These are phyloP conservation scores for Phoma herbarum DNA, from an alignment of 2,329 filamentous ascomycete species.

Conservation along the genomic window DNA sequence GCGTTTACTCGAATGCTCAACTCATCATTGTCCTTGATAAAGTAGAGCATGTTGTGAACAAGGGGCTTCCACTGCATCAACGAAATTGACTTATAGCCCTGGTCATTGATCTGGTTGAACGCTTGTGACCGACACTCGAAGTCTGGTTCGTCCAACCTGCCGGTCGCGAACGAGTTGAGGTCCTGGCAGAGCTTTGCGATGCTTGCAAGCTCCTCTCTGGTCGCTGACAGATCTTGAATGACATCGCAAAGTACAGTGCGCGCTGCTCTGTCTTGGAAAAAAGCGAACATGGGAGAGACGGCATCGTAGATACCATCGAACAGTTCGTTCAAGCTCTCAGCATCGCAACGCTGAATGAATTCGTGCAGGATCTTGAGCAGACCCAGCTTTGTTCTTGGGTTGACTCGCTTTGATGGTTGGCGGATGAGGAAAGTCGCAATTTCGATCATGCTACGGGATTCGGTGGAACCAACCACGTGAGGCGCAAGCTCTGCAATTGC, in stretches of 20 bases:
- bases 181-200: constrained; percentile 76
- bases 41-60: constrained; percentile 88
- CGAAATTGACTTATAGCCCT: constrained; percentile 67
- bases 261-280: constrained; percentile 84
- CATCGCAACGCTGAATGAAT: constrained; percentile 74
- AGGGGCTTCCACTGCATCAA: constrained; percentile 85
- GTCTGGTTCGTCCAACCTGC: constrained; percentile 83
- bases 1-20: constrained; percentile 86
- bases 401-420: constrained; percentile 85
- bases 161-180: constrained; percentile 79
- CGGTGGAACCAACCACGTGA: constrained; percentile 56
- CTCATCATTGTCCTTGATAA: constrained; percentile 85
- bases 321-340: constrained; percentile 65
- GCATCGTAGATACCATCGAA: constrained; percentile 75
- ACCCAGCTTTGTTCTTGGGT: constrained; percentile 80
- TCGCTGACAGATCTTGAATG: constrained; percentile 73
- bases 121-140: constrained; percentile 83
- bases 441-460: constrained; percentile 79
- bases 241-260: constrained; percentile 78
- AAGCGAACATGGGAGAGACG: constrained; percentile 83
- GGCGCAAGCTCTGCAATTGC: constrained; percentile 74
- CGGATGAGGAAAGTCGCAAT: constrained; percentile 83
- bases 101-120: constrained; percentile 75
- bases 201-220: constrained; percentile 67
- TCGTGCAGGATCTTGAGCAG: constrained; percentile 82